phyloP scores from a whole-genome alignment of 345 rosid genomes.

The Microthlaspi erraticum region DNA sequence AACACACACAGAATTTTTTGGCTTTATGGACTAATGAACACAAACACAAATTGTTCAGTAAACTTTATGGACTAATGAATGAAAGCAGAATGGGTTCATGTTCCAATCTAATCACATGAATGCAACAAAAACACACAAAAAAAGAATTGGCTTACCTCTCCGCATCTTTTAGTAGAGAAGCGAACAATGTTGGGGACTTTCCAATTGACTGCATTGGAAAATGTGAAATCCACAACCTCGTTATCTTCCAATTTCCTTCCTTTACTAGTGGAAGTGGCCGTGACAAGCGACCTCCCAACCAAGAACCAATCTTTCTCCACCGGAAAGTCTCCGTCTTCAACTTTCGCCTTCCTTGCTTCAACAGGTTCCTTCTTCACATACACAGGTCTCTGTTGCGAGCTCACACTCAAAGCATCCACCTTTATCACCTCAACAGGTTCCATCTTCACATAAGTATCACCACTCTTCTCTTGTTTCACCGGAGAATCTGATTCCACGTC shows the following conservation, averaged over 20 bases:
- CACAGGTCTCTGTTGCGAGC: conserved; percentile 23
- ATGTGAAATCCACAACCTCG: conserved; percentile 59
- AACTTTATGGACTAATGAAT: too few relatives aligned
- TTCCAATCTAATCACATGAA: not conserved
- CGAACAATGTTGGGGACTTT: conserved; percentile 57
- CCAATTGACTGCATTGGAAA: conserved; percentile 33
- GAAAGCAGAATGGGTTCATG: too few relatives aligned
- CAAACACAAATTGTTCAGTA: conserved; percentile 1
- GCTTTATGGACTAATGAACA: too few relatives aligned
- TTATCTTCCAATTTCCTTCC: conserved; percentile 62
- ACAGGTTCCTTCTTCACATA: conserved; percentile 31
- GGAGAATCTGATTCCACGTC: conserved; percentile 11
- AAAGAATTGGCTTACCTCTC: conserved; percentile 48
- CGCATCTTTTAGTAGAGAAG: conserved; percentile 60
- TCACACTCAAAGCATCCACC: not conserved
- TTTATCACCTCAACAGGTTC: conserved; percentile 20
- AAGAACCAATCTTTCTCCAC: conserved; percentile 62
- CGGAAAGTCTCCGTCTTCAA: conserved; percentile 57
- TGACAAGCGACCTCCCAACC: conserved; percentile 63
- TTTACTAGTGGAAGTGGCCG: conserved; percentile 60
- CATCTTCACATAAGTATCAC: not conserved
- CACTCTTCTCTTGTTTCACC: conserved; percentile 26
- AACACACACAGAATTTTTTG: too few relatives aligned
- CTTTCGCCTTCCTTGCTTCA: conserved; percentile 40
- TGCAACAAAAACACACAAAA: too few relatives aligned